phyloP scores from a whole-genome alignment of 108 stramenopile genomes.

The Nitzschia sp. region DNA sequence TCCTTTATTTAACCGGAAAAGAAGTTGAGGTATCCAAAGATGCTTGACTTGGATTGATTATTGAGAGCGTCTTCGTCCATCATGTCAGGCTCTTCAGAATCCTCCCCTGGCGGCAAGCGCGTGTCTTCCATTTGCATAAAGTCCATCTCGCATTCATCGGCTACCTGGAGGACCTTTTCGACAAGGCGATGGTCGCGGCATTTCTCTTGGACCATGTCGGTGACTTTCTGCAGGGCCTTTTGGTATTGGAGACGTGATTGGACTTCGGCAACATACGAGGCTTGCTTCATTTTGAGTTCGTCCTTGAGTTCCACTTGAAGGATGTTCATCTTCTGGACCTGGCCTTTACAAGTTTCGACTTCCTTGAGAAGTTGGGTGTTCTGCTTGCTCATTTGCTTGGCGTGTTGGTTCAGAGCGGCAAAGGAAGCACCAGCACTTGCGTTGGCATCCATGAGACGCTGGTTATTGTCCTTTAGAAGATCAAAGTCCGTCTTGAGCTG shows the following conservation, averaged over 20 bases:
- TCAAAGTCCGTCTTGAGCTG: conserved; percentile 66
- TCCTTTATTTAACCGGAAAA: conserved; percentile 15
- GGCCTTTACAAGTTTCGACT: conserved; percentile 29
- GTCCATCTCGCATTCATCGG: conserved; percentile 57
- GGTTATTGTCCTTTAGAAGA: conserved; percentile 64
- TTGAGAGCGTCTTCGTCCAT: not conserved
- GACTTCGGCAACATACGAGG: conserved; percentile 67
- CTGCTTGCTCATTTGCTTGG: conserved; percentile 56
- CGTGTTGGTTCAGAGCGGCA: conserved; percentile 69
- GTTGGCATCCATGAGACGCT: conserved; percentile 73
- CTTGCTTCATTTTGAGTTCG: conserved; percentile 66
- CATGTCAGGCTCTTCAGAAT: not conserved
- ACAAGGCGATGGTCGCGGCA: conserved; percentile 57
- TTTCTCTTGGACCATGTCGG: conserved; percentile 55
- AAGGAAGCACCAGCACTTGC: conserved; percentile 71
- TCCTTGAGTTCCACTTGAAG: conserved; percentile 62
- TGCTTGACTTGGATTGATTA: conserved; percentile 9
- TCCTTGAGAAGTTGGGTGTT: conserved; percentile 51
- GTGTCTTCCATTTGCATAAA: conserved; percentile 5
- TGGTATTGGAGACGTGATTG: conserved; percentile 61
- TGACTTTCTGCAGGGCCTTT: conserved; percentile 54
- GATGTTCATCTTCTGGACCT: conserved; percentile 39
- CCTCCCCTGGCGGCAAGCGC: not conserved
- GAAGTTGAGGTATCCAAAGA: conserved; percentile 20
- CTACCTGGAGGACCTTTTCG: conserved; percentile 49